Evolutionary conservation across 495 filamentous ascomycete genomes (phyloP).

Genomic region (Aeminium ludgeri): DNA sequence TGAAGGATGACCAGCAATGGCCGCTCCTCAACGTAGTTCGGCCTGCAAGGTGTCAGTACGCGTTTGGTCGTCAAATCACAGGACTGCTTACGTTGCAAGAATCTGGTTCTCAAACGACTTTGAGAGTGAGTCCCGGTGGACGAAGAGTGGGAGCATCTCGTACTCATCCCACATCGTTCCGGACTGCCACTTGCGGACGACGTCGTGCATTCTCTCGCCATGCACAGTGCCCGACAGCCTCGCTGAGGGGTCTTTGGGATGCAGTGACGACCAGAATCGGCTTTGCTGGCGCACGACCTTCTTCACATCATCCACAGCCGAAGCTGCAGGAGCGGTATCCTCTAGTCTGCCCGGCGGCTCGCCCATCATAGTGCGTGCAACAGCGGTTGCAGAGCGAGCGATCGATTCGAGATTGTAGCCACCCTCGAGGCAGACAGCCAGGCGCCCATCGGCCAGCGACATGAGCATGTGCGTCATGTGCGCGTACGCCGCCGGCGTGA

Average conservation of each 20-base stretch:
- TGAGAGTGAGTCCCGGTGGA: conserved; percentile 52
- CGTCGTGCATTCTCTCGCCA: conserved; percentile 45
- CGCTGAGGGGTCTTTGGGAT: conserved; percentile 30
- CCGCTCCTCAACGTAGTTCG: conserved; percentile 34
- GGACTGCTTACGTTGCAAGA: conserved; percentile 49
- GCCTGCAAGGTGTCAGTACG: conserved; percentile 21
- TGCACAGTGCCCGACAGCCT: conserved; percentile 11
- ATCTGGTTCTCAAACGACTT: conserved; percentile 80
- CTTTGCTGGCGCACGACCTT: conserved; percentile 40
- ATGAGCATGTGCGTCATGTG: conserved; percentile 99
- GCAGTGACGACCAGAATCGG: conserved; percentile 42
- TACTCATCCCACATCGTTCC: conserved; percentile 50
- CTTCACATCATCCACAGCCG: conserved; percentile 34
- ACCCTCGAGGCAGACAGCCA: conserved; percentile 83
- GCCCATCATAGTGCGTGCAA: conserved; percentile 84
- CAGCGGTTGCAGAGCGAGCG: conserved; percentile 75
- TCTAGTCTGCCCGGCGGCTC: conserved; percentile 66
- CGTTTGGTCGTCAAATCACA: neutral
- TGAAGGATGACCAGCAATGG: conserved; percentile 63
- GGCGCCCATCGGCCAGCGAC: conserved; percentile 78
- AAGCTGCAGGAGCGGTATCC: conserved; percentile 22
- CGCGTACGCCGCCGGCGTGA: conserved; percentile 78
- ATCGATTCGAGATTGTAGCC: conserved; percentile 92
- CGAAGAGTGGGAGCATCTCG: conserved; percentile 56
- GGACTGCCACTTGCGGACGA: conserved; percentile 58